Conservation (phyloP, 2,329 filamentous ascomycete species). For the Exophiala sp. region DNA sequence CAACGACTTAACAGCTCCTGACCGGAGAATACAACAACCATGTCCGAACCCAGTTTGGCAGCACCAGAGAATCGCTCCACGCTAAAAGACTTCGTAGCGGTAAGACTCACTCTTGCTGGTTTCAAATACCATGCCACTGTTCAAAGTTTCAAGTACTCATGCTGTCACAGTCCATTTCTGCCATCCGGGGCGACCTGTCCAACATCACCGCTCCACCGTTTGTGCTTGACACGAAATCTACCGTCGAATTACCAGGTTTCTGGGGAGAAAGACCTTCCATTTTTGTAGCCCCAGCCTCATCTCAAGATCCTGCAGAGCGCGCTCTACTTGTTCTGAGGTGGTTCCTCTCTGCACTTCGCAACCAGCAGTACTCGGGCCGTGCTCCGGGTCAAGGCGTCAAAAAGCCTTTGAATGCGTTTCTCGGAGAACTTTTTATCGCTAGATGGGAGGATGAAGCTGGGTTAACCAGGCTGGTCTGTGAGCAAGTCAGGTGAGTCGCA, state of each 20-base stretch:
- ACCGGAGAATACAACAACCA: neutral
- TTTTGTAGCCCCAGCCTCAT: constrained; percentile 76
- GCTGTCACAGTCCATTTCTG: constrained; percentile 61
- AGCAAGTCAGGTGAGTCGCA: constrained; percentile 25
- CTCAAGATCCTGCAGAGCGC: constrained; percentile 75
- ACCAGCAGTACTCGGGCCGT: constrained; percentile 55
- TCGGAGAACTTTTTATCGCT: constrained; percentile 26
- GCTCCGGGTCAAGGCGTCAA: constrained; percentile 23
- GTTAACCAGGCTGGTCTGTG: constrained; percentile 23
- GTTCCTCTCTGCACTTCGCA: constrained; percentile 91
- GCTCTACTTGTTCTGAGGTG: constrained; percentile 88
- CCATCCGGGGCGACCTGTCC: constrained; percentile 77
- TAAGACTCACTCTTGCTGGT: constrained; percentile 5
- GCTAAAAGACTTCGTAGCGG: constrained; percentile 33
- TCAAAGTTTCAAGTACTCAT: constrained; percentile 16
- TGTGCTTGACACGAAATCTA: constrained; percentile 72
- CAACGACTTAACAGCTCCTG: no score
- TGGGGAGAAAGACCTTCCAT: constrained; percentile 76
- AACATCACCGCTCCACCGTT: constrained; percentile 79
- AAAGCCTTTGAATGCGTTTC: constrained; percentile 28
- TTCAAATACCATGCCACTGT: neutral
- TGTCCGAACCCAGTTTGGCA: constrained; percentile 8
- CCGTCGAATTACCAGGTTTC: constrained; percentile 78
- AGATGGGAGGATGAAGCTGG: constrained; percentile 23
- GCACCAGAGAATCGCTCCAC: constrained; percentile 27